These are phyloP conservation scores for Trametes sp. DNA, from an alignment of 1,284 basidiomycete genomes.

Conservation along the genomic window DNA sequence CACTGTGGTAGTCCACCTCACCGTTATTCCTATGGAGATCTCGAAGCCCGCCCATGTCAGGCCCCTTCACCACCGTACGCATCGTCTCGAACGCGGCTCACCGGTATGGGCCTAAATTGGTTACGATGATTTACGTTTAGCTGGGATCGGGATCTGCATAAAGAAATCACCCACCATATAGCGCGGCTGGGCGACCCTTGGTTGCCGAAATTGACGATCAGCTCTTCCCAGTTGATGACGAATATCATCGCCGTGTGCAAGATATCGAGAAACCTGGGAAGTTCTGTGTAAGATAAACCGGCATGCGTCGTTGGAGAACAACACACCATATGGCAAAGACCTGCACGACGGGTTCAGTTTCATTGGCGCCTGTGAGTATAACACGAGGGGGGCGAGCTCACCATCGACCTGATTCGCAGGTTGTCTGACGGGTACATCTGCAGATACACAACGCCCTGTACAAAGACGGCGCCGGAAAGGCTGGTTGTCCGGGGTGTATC, in stretches of 20 bases:
- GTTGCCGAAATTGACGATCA: conserved; percentile 10
- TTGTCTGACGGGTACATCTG: conserved; percentile 12
- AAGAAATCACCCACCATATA: not conserved
- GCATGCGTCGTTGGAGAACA: too few species aligned
- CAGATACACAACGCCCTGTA: conserved; percentile 19
- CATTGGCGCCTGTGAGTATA: too few species aligned
- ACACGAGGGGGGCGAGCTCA: not conserved
- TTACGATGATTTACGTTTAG: too few species aligned
- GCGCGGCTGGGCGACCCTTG: conserved; percentile 14
- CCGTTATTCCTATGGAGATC: conserved; percentile 20
- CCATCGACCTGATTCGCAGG: conserved; percentile 11
- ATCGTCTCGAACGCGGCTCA: not conserved
- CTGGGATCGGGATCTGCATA: too few species aligned
- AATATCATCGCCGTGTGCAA: conserved; percentile 18
- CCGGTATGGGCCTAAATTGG: not conserved
- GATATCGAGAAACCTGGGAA: conserved; percentile 16
- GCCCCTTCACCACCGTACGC: not conserved
- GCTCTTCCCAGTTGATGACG: conserved; percentile 20
- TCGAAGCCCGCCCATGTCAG: not conserved
- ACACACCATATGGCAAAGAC: not conserved
- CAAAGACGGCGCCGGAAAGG: conserved; percentile 18
- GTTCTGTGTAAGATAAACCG: not conserved
- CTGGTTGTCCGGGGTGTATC: not conserved
- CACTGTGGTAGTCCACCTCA: not conserved
- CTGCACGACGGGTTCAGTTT: not conserved